These are phyloP conservation scores for Trichosanthes truncata DNA, from an alignment of 306 rosid genomes.

Conservation along the genomic window DNA sequence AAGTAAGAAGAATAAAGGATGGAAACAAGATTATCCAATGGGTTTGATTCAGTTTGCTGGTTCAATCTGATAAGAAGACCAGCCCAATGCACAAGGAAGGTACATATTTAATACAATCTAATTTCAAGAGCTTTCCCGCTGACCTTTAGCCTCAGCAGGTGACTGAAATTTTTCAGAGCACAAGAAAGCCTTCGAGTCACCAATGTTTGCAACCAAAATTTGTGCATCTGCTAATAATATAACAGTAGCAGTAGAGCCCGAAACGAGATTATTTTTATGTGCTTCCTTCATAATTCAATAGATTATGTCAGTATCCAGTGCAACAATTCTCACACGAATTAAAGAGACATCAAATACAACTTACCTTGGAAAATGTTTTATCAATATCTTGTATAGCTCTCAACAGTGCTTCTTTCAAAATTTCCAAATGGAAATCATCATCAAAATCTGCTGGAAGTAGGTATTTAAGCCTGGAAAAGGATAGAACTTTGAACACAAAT, in stretches of 20 bases:
- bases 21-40: background rate
- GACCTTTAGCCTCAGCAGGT: constrained; percentile 84
- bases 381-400: constrained; percentile 84
- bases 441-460: constrained; percentile 41
- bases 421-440: constrained; percentile 74
- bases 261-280: constrained; percentile 37
- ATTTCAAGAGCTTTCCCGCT: constrained; percentile 24
- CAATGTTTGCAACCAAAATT: constrained; percentile 85
- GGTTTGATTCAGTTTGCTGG: background rate
- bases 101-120: background rate
- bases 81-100: background rate
- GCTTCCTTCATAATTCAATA: constrained; percentile 72
- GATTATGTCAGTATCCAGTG: constrained; percentile 26
- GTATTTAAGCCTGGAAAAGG: constrained; percentile 60
- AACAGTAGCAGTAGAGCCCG: constrained; percentile 85
- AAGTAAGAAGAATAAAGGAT: background rate
- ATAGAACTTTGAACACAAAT: background rate
- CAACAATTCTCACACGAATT: constrained; percentile 1
- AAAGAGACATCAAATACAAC: constrained; percentile 20
- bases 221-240: constrained; percentile 72
- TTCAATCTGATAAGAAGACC: background rate
- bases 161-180: constrained; percentile 76
- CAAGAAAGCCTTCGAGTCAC: constrained; percentile 88
- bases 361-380: constrained; percentile 72
- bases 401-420: constrained; percentile 84